phyloP scores from a whole-genome alignment of 2,329 filamentous ascomycete genomes.

The Cytospora piceicola region DNA sequence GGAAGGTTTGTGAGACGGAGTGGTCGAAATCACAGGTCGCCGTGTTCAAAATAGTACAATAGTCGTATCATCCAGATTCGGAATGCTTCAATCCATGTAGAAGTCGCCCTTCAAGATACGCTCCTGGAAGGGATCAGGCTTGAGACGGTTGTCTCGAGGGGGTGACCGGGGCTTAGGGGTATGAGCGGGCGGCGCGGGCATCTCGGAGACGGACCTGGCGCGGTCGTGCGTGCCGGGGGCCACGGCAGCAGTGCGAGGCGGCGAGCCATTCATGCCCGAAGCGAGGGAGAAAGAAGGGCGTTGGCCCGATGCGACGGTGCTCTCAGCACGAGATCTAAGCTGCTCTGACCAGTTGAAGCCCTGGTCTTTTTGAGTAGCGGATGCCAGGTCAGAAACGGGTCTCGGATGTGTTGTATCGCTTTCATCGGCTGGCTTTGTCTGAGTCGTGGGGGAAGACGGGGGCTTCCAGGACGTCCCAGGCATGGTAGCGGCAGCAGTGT shows the following conservation, averaged over 20 bases:
- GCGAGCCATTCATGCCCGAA: slow-evolving; percentile 47
- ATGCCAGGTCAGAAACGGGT: slow-evolving; percentile 68
- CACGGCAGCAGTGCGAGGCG: slow-evolving; percentile 43
- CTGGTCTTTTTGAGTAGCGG: slow-evolving; percentile 72
- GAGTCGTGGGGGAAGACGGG: slow-evolving; percentile 33
- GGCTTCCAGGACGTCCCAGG: slow-evolving; percentile 36
- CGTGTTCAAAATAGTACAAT: slow-evolving; percentile 3
- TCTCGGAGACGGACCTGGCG: slow-evolving; percentile 70
- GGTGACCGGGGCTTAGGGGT: slow-evolving; percentile 51
- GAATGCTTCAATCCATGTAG: slow-evolving; percentile 82
- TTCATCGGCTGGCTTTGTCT: slow-evolving; percentile 54
- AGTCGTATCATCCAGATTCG: slow-evolving; percentile 1
- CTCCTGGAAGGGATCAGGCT: slow-evolving; percentile 95
- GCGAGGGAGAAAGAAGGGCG: slow-evolving; percentile 64
- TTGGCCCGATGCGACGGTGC: slow-evolving; percentile 62
- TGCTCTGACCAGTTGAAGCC: slow-evolving; percentile 98
- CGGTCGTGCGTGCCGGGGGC: slow-evolving; percentile 58
- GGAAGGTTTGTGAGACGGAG: not conserved
- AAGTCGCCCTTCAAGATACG: slow-evolving; percentile 97
- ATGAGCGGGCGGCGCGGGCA: slow-evolving; percentile 60
- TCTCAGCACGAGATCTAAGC: slow-evolving; percentile 88
- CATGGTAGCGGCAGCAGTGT: slow-evolving; percentile 40
- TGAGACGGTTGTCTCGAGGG: slow-evolving; percentile 53
- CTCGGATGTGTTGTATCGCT: slow-evolving; percentile 60
- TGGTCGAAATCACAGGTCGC: not conserved